phyloP scores from a whole-genome alignment of 2,329 filamentous ascomycete species.

The Alternaria rosae region DNA sequence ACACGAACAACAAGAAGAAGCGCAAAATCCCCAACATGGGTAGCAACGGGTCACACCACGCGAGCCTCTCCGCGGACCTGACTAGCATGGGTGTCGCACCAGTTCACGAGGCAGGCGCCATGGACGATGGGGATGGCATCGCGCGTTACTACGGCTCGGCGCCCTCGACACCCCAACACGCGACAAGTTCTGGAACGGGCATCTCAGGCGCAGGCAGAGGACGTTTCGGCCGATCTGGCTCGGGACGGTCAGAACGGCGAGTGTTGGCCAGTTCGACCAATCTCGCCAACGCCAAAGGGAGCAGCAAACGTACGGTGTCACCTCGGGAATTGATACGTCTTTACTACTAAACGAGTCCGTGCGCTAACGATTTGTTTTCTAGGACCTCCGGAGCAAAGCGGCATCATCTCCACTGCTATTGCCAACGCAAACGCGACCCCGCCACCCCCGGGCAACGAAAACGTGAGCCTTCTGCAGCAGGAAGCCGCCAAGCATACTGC shows the following conservation, averaged over 20 bases:
- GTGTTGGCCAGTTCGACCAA: constrained; percentile 54
- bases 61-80: constrained; percentile 67
- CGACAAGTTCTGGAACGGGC: constrained; percentile 62
- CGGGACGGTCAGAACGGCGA: constrained; percentile 53
- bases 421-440: constrained; percentile 74
- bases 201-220: constrained; percentile 87
- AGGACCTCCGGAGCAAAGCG: constrained; percentile 63
- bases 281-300: constrained; percentile 54
- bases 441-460: constrained; percentile 69
- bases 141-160: constrained; percentile 66
- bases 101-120: constrained; percentile 53
- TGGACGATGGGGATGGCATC: constrained; percentile 55
- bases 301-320: constrained; percentile 48
- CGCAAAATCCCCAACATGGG: constrained; percentile 94
- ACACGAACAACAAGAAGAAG: constrained; percentile 99
- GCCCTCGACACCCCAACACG: constrained; percentile 60
- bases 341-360: constrained; percentile 35
- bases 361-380: constrained; percentile 48
- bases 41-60: constrained; percentile 67
- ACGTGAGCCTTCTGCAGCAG: constrained; percentile 78
- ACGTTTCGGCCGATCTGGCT: constrained; percentile 71
- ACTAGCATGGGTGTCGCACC: constrained; percentile 67
- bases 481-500: constrained; percentile 69
- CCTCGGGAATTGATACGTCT: constrained; percentile 36
- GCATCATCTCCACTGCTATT: constrained; percentile 92